Evolutionary conservation across 192 early-diverging fungal genomes (phyloP), one percentile per base, ranked within the genome.

Genomic region (Coemansia sp.): DNA sequence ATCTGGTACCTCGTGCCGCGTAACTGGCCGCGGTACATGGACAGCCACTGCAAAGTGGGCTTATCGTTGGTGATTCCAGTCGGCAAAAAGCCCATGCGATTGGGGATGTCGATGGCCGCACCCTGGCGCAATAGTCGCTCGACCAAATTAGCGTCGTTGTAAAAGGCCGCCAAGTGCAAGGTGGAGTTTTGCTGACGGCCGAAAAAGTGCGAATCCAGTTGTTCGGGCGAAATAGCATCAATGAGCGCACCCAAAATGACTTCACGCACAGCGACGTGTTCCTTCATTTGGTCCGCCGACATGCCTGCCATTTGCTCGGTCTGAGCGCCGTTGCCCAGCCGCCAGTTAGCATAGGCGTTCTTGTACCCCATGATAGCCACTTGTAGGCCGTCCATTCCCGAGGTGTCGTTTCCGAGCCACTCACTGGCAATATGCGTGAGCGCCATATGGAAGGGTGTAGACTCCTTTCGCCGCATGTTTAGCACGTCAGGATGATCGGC

Each of bases 381-480:
- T 62, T 85, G 84, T 41, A 85, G 70, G n/a, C 77, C 84, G 31
- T 85, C 84, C 84, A 85, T 85, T 25, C 77, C 77, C 5, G 84
- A 69, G 15, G 84, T 85, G 68, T 85, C 84, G 60, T 80, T 82
- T 2, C 84, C 84, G 3, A 85, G 74, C 71, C 70, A 85, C 25
- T 75, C 73, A 59, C 74, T 80, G 36, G 84, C 84, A 41, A 79
- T 76, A 7, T 69, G 74, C 5, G 77, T 74, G 45, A 85, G 72
- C n/a, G 77, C 75, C 69, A 72, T 75, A 55, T 79, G 80, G 65
- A 80, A 85, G 55, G 84, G 84, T 41, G 80, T 80, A 4, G 84
- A 72, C 50, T 82, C 84, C 48, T 59, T 64, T 66, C 80, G 75
- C 77, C 77, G 77, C 76, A 82, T 79, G 64, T 74, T 69, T 50